Evolutionary conservation across 73 alveolate genomes (phyloP).

Genomic region (Stentor coeruleus): DNA sequence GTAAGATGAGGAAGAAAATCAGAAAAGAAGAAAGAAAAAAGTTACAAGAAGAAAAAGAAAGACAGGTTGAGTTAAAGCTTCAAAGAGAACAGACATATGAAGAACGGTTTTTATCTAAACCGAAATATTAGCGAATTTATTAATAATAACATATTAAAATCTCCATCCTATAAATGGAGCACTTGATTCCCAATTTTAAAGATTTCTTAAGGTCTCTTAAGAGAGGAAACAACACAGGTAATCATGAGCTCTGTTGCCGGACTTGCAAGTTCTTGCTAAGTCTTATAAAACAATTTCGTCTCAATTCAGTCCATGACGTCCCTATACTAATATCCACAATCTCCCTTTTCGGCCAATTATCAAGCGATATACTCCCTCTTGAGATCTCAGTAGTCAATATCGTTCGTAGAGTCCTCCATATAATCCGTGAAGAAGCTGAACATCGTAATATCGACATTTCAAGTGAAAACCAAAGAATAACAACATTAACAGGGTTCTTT

Average conservation of each 20-base stretch:
- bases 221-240: background rate
- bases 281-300: background rate
- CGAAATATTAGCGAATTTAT: too few species aligned
- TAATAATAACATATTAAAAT: too few species aligned
- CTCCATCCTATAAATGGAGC: slow-evolving; percentile 10
- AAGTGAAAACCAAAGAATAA: slow-evolving; percentile 39
- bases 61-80: background rate
- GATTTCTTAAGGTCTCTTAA: slow-evolving; percentile 1
- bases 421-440: slow-evolving; percentile 78
- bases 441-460: slow-evolving; percentile 33
- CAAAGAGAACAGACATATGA: background rate
- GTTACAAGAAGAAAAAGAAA: background rate
- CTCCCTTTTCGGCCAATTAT: background rate
- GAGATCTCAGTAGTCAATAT: slow-evolving; percentile 68
- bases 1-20: background rate
- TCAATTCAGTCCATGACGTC: background rate
- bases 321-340: background rate
- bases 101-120: too few species aligned
- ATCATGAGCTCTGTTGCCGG: background rate
- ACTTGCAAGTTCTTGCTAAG: background rate
- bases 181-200: background rate
- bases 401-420: slow-evolving; percentile 68
- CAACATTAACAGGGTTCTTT: slow-evolving; percentile 30
- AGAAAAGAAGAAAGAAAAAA: slow-evolving; percentile 1
- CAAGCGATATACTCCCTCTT: background rate